Percentiles rank a stretch among this genome's conserved stretches.
These are phyloP conservation scores for Stagonosporopsis tanaceti DNA, from an alignment of 2,329 filamentous ascomycete genomes.

Conservation along the genomic window DNA sequence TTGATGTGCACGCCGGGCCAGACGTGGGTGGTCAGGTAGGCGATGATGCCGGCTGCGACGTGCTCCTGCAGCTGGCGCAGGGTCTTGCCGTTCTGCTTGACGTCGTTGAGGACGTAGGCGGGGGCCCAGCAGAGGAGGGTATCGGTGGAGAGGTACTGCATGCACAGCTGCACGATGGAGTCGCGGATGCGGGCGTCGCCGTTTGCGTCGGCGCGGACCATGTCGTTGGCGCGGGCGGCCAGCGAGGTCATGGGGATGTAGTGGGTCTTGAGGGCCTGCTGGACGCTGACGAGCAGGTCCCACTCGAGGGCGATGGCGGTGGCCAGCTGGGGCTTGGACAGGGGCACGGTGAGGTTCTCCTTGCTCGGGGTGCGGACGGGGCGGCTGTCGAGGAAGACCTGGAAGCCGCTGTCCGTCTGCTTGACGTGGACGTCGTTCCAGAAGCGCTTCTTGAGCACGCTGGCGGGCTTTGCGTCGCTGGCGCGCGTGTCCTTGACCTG, in stretches of 20 bases:
- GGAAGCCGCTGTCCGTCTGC: slow-evolving; percentile 64
- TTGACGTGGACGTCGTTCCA: slow-evolving; percentile 84
- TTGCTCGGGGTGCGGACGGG: slow-evolving; percentile 82
- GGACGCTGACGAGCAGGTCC: slow-evolving; percentile 82
- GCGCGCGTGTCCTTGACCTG: slow-evolving; percentile 55
- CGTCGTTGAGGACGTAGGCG: slow-evolving; percentile 59
- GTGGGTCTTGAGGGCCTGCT: slow-evolving; percentile 85
- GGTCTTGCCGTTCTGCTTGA: slow-evolving; percentile 55
- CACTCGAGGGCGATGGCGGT: slow-evolving; percentile 90
- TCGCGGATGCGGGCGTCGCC: slow-evolving; percentile 64
- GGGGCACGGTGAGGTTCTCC: slow-evolving; percentile 73
- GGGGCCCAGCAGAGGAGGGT: slow-evolving; percentile 90
- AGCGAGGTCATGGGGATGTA: slow-evolving; percentile 90
- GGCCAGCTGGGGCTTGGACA: slow-evolving; percentile 80
- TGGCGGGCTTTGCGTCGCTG: slow-evolving; percentile 55
- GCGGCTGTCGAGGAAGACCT: slow-evolving; percentile 78
- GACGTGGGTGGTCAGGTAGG: slow-evolving; percentile 73
- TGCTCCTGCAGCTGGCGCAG: slow-evolving; percentile 77
- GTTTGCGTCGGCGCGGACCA: slow-evolving; percentile 70
- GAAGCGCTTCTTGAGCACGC: slow-evolving; percentile 74
- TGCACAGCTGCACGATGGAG: slow-evolving; percentile 70
- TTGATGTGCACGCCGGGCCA: slow-evolving; percentile 85
- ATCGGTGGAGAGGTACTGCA: slow-evolving; percentile 92
- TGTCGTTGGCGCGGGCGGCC: slow-evolving; percentile 82
- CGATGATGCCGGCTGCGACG: slow-evolving; percentile 74